Percentiles rank a stretch among this genome's conserved stretches.
Conservation (phyloP, 1,284 basidiomycete species). For the Mycosarcoma maydis region DNA sequence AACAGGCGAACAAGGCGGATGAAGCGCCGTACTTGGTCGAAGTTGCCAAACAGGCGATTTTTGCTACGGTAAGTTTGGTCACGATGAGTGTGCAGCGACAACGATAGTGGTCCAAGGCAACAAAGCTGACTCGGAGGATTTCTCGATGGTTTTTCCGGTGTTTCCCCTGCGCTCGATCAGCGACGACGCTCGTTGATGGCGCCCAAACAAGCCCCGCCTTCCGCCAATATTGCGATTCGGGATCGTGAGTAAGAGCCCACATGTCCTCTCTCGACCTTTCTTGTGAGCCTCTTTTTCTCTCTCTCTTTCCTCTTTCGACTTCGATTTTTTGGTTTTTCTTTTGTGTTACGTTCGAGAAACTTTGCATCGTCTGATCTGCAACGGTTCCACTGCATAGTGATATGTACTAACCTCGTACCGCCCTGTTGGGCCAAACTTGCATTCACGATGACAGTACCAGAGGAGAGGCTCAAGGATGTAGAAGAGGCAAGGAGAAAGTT, state of each 20-base stretch:
- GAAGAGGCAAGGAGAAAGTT: constrained; percentile 26
- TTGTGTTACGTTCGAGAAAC: too few species aligned
- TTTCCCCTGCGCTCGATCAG: constrained; percentile 4
- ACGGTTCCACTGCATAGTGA: not conserved
- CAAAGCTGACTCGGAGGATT: too few species aligned
- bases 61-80: constrained; percentile 44
- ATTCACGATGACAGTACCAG: constrained; percentile 22
- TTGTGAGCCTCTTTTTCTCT: constrained; percentile 64
- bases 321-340: constrained; percentile 28
- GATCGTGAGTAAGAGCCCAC: constrained; percentile 45
- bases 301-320: constrained; percentile 48
- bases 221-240: constrained; percentile 33
- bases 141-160: not conserved
- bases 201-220: constrained; percentile 33
- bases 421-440: too few species aligned
- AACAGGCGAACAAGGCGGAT: constrained; percentile 46
- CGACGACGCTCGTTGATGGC: constrained; percentile 45
- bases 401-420: too few species aligned
- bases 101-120: too few species aligned
- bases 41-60: constrained; percentile 59
- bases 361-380: too few species aligned
- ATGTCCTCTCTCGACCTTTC: constrained; percentile 11
- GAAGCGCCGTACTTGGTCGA: constrained; percentile 59
- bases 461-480: constrained; percentile 16
- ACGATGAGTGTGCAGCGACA: too few species aligned